phyloP scores from a whole-genome alignment of 139 green algal species.

The Volvox reticuliferus region DNA sequence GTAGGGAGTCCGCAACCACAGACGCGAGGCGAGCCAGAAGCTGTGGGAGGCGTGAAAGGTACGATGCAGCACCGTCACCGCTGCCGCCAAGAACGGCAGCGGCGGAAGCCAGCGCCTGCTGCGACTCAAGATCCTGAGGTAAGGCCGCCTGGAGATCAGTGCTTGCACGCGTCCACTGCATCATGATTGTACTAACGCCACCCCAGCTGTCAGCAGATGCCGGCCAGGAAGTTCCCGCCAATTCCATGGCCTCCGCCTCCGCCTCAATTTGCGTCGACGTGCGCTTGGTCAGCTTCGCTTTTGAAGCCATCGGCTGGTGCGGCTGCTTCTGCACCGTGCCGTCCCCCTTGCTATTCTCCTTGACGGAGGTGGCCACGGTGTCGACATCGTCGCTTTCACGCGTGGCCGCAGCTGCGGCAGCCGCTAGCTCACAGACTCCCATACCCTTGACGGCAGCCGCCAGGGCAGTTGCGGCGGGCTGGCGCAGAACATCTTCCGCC shows the following conservation, averaged over 20 bases:
- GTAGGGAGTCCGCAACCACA: conserved; percentile 16
- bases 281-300: conserved; percentile 13
- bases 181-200: not conserved
- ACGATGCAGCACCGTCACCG: not conserved
- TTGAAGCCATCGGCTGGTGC: not conserved
- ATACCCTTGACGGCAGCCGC: conserved; percentile 51
- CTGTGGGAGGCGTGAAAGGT: conserved; percentile 52
- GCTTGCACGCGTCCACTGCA: not conserved
- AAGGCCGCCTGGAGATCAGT: not conserved
- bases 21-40: conserved; percentile 44
- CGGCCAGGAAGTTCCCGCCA: not conserved
- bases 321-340: not conserved
- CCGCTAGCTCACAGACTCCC: conserved; percentile 66
- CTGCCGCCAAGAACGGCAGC: not conserved
- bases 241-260: conserved; percentile 28
- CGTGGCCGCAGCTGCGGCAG: conserved; percentile 36
- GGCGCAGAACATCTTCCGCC: conserved; percentile 67
- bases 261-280: not conserved
- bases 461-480: conserved; percentile 70
- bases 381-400: not conserved
- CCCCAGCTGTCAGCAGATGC: not conserved
- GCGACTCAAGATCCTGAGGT: not conserved
- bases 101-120: not conserved
- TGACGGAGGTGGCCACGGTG: not conserved
- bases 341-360: not conserved